Conservation (phyloP, 441 rosid genomes). For the Populus hybrid region DNA sequence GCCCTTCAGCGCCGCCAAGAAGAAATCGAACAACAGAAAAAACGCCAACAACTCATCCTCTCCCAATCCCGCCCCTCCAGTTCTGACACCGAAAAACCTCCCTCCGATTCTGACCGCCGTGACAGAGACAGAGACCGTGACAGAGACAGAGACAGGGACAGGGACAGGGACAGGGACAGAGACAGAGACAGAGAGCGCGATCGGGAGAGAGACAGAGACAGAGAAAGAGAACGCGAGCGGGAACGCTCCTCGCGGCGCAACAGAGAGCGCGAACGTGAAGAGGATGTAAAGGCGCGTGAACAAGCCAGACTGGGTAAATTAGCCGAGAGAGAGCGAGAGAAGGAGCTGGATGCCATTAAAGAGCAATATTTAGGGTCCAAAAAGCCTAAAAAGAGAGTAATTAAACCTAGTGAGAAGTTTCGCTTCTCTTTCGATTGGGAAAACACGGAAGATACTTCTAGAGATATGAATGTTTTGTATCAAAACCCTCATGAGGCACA, state of each 20-base stretch:
- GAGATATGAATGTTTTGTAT: slow-evolving; percentile 76
- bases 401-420: slow-evolving; percentile 91
- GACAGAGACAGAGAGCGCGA: no score
- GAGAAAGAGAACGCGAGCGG: slow-evolving; percentile 16
- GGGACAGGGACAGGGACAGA: slow-evolving; percentile 42
- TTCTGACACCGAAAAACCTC: slow-evolving; percentile 9
- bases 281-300: slow-evolving; percentile 59
- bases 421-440: slow-evolving; percentile 97
- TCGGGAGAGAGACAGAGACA: slow-evolving; percentile 33
- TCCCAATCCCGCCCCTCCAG: slow-evolving; percentile 26
- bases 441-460: slow-evolving; percentile 82
- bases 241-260: slow-evolving; percentile 40
- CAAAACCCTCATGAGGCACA: slow-evolving; percentile 94
- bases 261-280: slow-evolving; percentile 66
- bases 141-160: slow-evolving; percentile 40
- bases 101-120: not conserved
- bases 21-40: slow-evolving; percentile 46
- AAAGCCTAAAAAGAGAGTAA: slow-evolving; percentile 91
- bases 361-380: slow-evolving; percentile 89
- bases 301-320: slow-evolving; percentile 66
- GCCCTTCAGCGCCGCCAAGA: slow-evolving; percentile 86
- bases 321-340: slow-evolving; percentile 71
- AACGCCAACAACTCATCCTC: slow-evolving; percentile 44
- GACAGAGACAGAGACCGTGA: slow-evolving; percentile 39
- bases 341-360: slow-evolving; percentile 74